Base-by-base conservation (phyloP, 306 rosid genomes). In the Cicer chorassanicum region DNA sequence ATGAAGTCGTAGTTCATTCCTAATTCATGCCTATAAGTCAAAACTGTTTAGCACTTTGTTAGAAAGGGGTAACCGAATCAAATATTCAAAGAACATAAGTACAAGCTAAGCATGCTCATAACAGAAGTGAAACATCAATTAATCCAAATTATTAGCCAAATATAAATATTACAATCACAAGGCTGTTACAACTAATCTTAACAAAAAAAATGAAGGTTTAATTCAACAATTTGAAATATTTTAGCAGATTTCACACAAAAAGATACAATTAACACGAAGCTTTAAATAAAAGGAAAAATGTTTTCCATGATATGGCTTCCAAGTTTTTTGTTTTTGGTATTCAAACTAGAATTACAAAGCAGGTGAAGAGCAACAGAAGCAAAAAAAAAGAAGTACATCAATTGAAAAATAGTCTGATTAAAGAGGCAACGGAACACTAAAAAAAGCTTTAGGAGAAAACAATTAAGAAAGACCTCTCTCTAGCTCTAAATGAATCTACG, bases 1-100 rank as follows among this genome's bases (percentile, higher is more conserved):
- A 95, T 89, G 89, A 87, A 92, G 82, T 85, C 80, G 89, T 89
- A 95, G 89, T 92, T 87, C 84, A 95, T 95, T 65, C 99, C 98
- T 50, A 86, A 77, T 82, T 95, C 99, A 70, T 95, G 99, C 84
- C 92, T 92, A 81, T 95, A 95, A 69, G 97, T 89, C 92, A 95
- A 82, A 77, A 82, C 99, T 95, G 89, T 69, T 84, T 70, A 73
- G 76, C 36, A 80, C 68, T 16, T 38, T 29, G 57, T 79, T 70
- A 86, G 77, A 71, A 70, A 74, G 57, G 48, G 68, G 68, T 65
- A 44, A 68, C 65, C 66, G 72, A 74, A 59, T 42, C 44, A 18
- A 18, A 43, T 13, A 83, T 40, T 38, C 44, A 49, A 73, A 78
- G 50, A 72, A 70, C 48, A 29, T 29, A 64, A 5, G 13, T 57